Base-by-base conservation (phyloP, 192 early-diverging fungal genomes). In the Backusella psychrophila region DNA sequence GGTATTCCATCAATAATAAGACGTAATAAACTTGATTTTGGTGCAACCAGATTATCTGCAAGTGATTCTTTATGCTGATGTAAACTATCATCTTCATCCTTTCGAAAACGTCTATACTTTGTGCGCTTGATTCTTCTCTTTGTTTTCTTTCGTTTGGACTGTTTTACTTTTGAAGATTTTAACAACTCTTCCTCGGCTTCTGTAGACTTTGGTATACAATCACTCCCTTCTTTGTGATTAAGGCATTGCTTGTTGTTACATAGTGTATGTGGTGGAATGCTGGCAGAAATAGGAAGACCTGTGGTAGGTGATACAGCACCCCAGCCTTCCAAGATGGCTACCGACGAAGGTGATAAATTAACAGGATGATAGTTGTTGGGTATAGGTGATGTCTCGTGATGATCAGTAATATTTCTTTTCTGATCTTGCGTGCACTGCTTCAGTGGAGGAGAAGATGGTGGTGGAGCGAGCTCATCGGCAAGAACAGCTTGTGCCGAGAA, bases 1-100 rank as follows among this genome's bases (percentile, higher is more conserved):
- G 88, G 77, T 66, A 87, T 89, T 6, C 84, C 84, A 78, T 89
- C 88, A 29, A 89, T 79, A 46, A 89, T 83, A 7, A 87, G 42
- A 11, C 88, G 82, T 56, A 87, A 59, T 19, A 89, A 74, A 19
- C 83, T 77, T 15, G 85, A 82, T 31, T 82, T 85, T 15, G 85
- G 87, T 17, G 78, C 66, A 15, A 69, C 73, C 12, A 73, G 29
- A 42, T 49, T 31, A n/a, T 66, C 21, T 4, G 38, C 15, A 19
- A 21, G 15, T 34, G 41, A 41, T 63, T 63, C 36, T 19, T 33
- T 59, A 66, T 71, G 38, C 6, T 49, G 38, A 36, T 72, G 38
- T 19, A 42, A 39, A 1, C 38, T n/a, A 63, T 59, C 69, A 42
- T 71, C 38, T 6, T 77, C 75, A 8, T 53, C 26, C 17, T 34